phyloP scores from a whole-genome alignment of 495 filamentous ascomycete genomes.

The Penicillium cosmopolitanum region DNA sequence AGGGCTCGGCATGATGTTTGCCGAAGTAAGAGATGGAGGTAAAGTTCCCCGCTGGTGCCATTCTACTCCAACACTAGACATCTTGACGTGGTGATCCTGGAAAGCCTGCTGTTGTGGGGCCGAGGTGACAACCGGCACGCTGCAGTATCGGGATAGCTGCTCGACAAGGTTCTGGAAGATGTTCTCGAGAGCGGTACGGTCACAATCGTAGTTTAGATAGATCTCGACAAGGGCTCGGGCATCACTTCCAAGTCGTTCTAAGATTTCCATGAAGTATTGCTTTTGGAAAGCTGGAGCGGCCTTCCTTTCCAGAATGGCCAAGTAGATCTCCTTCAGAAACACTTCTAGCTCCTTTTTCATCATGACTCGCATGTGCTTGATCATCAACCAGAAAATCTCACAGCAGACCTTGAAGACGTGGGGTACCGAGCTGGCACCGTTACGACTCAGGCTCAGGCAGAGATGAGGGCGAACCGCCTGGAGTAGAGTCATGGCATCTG shows the following conservation, averaged over 20 bases:
- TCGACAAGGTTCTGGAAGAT: constrained; percentile 94
- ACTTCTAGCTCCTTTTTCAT: constrained; percentile 99
- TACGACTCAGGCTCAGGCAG: constrained; percentile 89
- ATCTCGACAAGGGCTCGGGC: constrained; percentile 90
- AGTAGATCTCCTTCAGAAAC: constrained; percentile 95
- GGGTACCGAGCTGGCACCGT: constrained; percentile 89
- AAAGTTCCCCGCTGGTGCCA: constrained; percentile 85
- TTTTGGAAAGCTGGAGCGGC: constrained; percentile 89
- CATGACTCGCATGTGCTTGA: constrained; percentile 89
- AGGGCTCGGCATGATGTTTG: constrained; percentile 59
- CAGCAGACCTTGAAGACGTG: constrained; percentile 93
- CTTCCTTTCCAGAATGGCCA: constrained; percentile 87
- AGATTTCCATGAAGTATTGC: constrained; percentile 82
- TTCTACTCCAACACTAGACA: constrained; percentile 58
- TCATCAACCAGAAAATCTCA: constrained; percentile 97
- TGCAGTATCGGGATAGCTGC: constrained; percentile 83
- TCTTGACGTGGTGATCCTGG: constrained; percentile 72
- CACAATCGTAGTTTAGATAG: constrained; percentile 98
- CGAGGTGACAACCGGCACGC: constrained; percentile 72
- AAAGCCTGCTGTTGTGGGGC: constrained; percentile 80
- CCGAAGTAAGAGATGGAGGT: constrained; percentile 81
- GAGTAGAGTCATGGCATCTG: constrained; percentile 87
- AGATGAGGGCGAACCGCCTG: constrained; percentile 96
- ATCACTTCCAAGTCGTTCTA: constrained; percentile 82
- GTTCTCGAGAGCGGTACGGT: constrained; percentile 88